Percentiles rank a stretch among this genome's conserved stretches.
These are phyloP conservation scores for Alnus rubra DNA, from an alignment of 306 rosid genomes.

Conservation along the genomic window DNA sequence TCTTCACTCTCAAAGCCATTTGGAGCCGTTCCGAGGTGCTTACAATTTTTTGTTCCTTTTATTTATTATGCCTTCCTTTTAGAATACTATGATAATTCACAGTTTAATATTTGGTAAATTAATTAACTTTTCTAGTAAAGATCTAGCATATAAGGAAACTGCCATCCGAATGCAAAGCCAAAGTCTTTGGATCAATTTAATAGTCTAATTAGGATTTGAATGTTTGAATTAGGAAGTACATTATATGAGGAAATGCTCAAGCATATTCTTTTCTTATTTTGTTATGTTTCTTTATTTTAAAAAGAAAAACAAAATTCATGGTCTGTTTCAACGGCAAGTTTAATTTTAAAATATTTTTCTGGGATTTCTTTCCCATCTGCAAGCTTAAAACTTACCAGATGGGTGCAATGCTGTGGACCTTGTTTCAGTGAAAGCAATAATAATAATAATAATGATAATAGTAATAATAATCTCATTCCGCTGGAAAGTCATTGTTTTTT, in stretches of 20 bases:
- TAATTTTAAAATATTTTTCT: not conserved
- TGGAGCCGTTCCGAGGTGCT: conserved; percentile 88
- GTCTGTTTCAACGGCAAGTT: not conserved
- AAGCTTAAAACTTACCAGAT: not conserved
- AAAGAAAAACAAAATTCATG: not conserved
- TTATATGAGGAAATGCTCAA: not conserved
- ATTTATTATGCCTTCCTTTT: not conserved
- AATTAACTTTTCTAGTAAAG: not conserved
- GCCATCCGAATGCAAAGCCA: not conserved
- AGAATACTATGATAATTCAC: not conserved
- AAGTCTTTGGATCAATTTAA: not conserved
- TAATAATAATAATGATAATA: not conserved
- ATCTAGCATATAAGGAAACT: conserved; percentile 4
- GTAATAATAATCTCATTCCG: not conserved
- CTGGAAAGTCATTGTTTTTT: not conserved
- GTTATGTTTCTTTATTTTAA: not conserved
- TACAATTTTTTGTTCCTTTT: not conserved
- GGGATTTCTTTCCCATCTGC: not conserved
- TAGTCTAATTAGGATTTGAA: not conserved
- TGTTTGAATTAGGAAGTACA: not conserved
- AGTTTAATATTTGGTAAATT: not conserved
- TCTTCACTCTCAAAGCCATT: conserved; percentile 65
- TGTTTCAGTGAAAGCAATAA: not conserved
- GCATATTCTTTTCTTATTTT: not conserved
- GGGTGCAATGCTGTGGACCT: not conserved